Conservation (phyloP, 768 basidiomycete species). For the Tephrocybe rancida region DNA sequence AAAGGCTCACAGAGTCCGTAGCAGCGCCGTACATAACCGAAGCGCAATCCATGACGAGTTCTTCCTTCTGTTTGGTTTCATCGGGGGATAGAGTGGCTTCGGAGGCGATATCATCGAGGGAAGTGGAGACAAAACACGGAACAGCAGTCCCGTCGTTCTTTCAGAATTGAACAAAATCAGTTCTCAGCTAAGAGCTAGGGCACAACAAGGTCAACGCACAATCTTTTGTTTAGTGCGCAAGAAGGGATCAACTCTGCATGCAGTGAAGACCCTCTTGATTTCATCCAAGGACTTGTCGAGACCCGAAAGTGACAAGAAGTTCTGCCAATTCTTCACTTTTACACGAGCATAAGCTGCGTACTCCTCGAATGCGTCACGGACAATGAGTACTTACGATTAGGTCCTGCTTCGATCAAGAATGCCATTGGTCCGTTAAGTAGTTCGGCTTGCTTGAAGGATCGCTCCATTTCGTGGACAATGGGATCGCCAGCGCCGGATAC, state of each 20-base stretch:
- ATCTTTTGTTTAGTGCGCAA: slow-evolving; percentile 12
- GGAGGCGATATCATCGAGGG: slow-evolving; percentile 7
- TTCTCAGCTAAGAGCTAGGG: not conserved
- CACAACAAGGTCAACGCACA: not conserved
- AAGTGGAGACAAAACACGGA: slow-evolving; percentile 13
- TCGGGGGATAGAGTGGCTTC: slow-evolving; percentile 3
- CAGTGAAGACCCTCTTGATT: slow-evolving; percentile 5
- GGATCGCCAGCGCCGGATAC: slow-evolving; percentile 10
- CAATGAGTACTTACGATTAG: slow-evolving; percentile 5
- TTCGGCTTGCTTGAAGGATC: slow-evolving; percentile 9
- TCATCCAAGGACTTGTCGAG: slow-evolving; percentile 2
- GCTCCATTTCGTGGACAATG: slow-evolving; percentile 12
- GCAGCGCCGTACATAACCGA: slow-evolving; percentile 15
- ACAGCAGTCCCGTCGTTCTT: slow-evolving; percentile 10
- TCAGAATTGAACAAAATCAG: not conserved
- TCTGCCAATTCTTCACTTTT: slow-evolving; percentile 11
- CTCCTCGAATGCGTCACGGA: not conserved
- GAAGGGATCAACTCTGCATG: slow-evolving; percentile 11
- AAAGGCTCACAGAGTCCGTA: slow-evolving; percentile 11
- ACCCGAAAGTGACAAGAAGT: slow-evolving; percentile 4
- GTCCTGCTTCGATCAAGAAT: slow-evolving; percentile 8
- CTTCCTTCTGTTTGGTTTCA: slow-evolving; percentile 14
- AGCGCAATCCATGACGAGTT: slow-evolving; percentile 21
- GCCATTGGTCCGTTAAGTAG: slow-evolving; percentile 6
- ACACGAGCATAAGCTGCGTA: not conserved